Evolutionary conservation across 495 filamentous ascomycete species (phyloP).

Genomic region (Endocarpon pusillum): DNA sequence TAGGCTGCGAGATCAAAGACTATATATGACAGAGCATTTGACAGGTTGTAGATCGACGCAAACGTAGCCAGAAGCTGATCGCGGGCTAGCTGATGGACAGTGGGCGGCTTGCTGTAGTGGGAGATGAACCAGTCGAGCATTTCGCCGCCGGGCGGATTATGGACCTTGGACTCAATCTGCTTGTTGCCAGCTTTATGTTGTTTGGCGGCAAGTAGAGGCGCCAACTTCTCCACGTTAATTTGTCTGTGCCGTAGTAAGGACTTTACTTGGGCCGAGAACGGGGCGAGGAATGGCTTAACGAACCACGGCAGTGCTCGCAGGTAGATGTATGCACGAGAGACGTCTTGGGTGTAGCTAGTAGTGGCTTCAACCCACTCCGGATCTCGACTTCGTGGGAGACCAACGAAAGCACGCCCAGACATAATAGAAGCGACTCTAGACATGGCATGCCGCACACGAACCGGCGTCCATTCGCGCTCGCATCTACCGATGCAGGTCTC

Average conservation of each 20-base stretch:
- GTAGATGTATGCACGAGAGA: too few relatives aligned
- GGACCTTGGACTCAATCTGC: too few relatives aligned
- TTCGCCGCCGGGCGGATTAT: too few relatives aligned
- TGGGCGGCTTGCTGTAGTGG: too few relatives aligned
- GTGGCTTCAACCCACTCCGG: not conserved
- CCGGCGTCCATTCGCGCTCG: not conserved
- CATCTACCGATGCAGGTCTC: not conserved
- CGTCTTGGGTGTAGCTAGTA: not conserved
- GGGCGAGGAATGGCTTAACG: too few relatives aligned
- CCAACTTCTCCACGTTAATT: too few relatives aligned
- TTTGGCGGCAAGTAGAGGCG: too few relatives aligned
- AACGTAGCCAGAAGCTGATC: not conserved
- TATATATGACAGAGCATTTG: slow-evolving; percentile 1
- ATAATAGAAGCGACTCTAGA: not conserved
- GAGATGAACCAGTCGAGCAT: too few relatives aligned
- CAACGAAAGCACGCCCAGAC: not conserved
- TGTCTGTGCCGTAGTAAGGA: too few relatives aligned
- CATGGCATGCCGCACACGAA: not conserved
- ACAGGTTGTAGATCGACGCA: not conserved
- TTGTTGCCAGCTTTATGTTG: too few relatives aligned
- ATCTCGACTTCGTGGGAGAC: not conserved
- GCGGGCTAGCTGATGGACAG: not conserved
- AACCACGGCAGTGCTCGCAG: too few relatives aligned
- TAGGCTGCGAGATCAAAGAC: slow-evolving; percentile 6
- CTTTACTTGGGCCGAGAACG: too few relatives aligned